Conservation (phyloP, 129 eudicot genomes). For the Flaveria sonorensis region DNA sequence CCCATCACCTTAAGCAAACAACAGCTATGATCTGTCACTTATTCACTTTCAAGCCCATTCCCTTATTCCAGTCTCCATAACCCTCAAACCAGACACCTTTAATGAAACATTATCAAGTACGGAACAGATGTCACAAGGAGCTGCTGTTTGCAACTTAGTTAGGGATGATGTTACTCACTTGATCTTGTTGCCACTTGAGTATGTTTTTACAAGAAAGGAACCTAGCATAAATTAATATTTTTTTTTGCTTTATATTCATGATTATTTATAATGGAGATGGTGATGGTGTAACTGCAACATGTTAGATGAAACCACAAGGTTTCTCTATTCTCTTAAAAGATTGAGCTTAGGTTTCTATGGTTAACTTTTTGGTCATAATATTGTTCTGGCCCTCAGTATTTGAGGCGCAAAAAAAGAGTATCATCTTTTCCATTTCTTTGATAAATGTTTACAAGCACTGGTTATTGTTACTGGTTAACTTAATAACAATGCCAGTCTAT, state of each 20-base stretch:
- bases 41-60: background rate
- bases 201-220: background rate
- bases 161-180: slow-evolving; percentile 2
- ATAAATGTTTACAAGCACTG: background rate
- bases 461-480: background rate
- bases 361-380: background rate
- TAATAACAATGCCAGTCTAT: background rate
- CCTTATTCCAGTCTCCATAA: background rate
- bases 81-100: background rate
- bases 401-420: background rate
- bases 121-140: too few relatives aligned
- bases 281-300: slow-evolving; percentile 1
- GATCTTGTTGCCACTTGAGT: slow-evolving; percentile 10
- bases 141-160: too few relatives aligned
- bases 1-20: background rate
- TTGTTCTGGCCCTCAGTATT: slow-evolving; percentile 11
- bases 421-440: background rate
- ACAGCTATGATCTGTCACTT: background rate
- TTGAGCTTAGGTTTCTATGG: background rate
- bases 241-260: background rate
- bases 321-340: background rate
- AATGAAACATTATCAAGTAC: background rate
- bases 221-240: background rate
- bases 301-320: slow-evolving; percentile 17
- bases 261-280: background rate